Evolutionary conservation across 1,284 basidiomycete species (phyloP), one percentile per base, ranked within the genome.

Genomic region (Tausonia pullulans): DNA sequence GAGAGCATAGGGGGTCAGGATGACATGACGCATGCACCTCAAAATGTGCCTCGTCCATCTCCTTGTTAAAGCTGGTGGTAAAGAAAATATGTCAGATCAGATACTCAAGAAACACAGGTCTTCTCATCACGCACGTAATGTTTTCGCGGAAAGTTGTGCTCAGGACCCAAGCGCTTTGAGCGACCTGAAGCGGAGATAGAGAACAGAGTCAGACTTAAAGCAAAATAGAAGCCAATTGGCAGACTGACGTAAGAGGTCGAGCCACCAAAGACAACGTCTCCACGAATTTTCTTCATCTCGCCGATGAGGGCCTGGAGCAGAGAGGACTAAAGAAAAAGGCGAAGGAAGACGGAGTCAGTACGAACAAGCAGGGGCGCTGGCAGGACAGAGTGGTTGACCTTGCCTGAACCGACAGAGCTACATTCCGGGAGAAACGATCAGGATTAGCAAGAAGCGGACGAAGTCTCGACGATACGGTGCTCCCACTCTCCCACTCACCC

Each of bases 101-200:
- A 27, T 27, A 27, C 27, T 27, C 27, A 27, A 27, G 27, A 27
- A 27, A 27, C 27, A 27, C 27, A 27, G 27, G 27, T 27, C 27
- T 27, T 27, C 27, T 27, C 27, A 27, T 27, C 27, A 27, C 27
- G 27, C 27, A 27, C 27, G 27, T 27, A 27, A 75, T 74, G 63
- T 75, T 75, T 44, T 84, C 80, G 53, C 82, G 78, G 11, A 89
- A 72, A 0, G 84, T 84, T 0, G 83, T 82, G 67, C 86, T 84
- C 74, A 82, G 81, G 66, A 89, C 85, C 86, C 88, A 91, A 0
- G 88, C 79, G 2, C 80, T 78, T 71, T 90, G 88, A 1, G 85
- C 82, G 0, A 86, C 69, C 14, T 49, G 13, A 27, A 27, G 27
- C 27, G 27, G 27, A 27, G 43, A 61, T 41, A 43, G n/a, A 27